Evolutionary conservation across 768 basidiomycete genomes (phyloP), one percentile per base, ranked within the genome.

Genomic region (Mycena galericulata): DNA sequence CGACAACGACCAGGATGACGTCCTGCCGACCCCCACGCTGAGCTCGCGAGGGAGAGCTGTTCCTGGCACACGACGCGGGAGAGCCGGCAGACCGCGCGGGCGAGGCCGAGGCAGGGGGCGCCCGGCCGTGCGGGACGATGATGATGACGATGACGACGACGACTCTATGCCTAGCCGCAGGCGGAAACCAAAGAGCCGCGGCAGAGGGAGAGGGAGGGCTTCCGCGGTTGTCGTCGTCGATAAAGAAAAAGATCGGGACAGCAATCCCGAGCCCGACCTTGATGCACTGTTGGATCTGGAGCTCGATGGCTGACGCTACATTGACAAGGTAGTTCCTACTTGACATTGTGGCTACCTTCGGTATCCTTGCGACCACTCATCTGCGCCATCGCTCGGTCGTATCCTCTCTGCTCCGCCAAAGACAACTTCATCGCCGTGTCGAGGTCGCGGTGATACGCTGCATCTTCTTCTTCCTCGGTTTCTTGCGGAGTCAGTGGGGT

Each of bases 1-100:
- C 49, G 92, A 94, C 73, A 83, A 87, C 22, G 93, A 94, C 65
- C 81, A 79, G 51, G 83, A 87, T 53, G 78, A 80, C 30, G 76
- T 79, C 24, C 64, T 69, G 24, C 65, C 72, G 50, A 54, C 72
- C 53, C 74, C 66, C 71, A 75, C 43, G 47, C 66, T 62, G 14
- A 56, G 34, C 64, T 75, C 29, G 62, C 76, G 9, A 71, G 47
- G 75, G 69, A 40, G 67, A 9, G 69, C 46, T 7, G 47, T 43
- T 3, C 38, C 69, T 26, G 50, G 27, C 11, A 40, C 47, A 17
- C 62, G 70, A n/a, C 62, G 70, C 3, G 62, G 51, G 5, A 38
- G 70, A 24, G 76, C 76, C 22, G 80, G 81, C 18, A 66, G 81
- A 34, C 79, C 77, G 14, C 73, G 79, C 43, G 76, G 77, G 27